phyloP scores from a whole-genome alignment of 2,329 filamentous ascomycete genomes.

The Juglanconis oblonga region DNA sequence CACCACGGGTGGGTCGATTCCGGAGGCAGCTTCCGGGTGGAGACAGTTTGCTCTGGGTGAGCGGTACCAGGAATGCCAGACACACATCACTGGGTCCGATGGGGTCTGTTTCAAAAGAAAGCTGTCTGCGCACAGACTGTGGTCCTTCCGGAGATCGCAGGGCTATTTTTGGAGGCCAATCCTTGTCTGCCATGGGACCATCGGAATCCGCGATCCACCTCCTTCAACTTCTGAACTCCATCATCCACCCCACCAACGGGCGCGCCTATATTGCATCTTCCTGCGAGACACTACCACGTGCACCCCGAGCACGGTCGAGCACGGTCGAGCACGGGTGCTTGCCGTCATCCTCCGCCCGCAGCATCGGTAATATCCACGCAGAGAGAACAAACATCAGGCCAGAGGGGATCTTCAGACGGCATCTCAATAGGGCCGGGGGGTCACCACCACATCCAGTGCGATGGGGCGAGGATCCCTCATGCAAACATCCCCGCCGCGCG shows the following conservation, averaged over 20 bases:
- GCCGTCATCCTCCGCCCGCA: neutral
- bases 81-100: neutral
- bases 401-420: too few species aligned
- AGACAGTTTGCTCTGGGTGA: too few species aligned
- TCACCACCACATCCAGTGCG: neutral
- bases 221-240: neutral
- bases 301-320: neutral
- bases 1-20: too few species aligned
- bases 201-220: neutral
- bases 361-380: neutral
- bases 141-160: neutral
- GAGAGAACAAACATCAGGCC: too few species aligned
- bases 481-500: neutral
- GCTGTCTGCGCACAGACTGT: neutral
- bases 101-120: neutral
- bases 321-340: neutral
- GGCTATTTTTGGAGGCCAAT: neutral
- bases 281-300: too few species aligned
- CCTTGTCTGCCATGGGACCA: neutral
- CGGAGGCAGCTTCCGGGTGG: too few species aligned
- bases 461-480: neutral
- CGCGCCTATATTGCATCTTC: conserved; percentile 16
- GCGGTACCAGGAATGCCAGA: neutral
- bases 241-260: conserved; percentile 13
- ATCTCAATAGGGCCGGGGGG: too few species aligned